Conservation (phyloP, 2,329 filamentous ascomycete species). For the Diaporthe velutina region DNA sequence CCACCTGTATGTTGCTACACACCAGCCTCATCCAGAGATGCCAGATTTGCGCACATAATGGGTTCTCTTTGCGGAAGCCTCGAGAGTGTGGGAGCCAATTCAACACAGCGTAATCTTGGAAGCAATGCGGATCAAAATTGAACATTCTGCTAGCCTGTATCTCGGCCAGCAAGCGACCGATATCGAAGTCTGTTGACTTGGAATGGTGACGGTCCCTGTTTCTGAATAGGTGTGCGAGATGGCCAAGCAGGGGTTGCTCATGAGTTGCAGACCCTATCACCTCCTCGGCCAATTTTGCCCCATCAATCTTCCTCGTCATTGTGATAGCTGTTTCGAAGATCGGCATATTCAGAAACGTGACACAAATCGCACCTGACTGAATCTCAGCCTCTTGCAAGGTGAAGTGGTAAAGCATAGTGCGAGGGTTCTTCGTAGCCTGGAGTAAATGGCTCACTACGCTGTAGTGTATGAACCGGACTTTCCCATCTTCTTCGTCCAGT, state of each 20-base stretch:
- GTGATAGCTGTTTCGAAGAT: neutral
- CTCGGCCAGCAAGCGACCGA: neutral
- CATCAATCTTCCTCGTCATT: neutral
- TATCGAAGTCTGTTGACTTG: neutral
- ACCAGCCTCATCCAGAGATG: neutral
- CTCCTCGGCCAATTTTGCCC: neutral
- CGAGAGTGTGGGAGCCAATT: neutral
- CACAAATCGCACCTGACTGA: neutral
- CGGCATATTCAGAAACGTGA: constrained; percentile 6
- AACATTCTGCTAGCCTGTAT: neutral
- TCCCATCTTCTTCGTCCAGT: constrained; percentile 29
- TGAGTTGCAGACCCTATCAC: neutral
- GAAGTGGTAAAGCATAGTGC: neutral
- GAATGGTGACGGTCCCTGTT: neutral
- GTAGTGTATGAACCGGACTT: constrained; percentile 27
- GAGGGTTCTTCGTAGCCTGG: neutral
- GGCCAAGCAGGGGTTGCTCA: neutral
- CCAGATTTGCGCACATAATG: neutral
- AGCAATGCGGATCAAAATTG: neutral
- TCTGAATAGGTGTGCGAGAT: neutral
- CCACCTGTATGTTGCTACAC: neutral
- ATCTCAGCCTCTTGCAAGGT: neutral
- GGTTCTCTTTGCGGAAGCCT: neutral
- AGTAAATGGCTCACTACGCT: constrained; percentile 17
- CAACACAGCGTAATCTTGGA: neutral